phyloP scores from a whole-genome alignment of 305 asterid species.

The Solanum hybrid region DNA sequence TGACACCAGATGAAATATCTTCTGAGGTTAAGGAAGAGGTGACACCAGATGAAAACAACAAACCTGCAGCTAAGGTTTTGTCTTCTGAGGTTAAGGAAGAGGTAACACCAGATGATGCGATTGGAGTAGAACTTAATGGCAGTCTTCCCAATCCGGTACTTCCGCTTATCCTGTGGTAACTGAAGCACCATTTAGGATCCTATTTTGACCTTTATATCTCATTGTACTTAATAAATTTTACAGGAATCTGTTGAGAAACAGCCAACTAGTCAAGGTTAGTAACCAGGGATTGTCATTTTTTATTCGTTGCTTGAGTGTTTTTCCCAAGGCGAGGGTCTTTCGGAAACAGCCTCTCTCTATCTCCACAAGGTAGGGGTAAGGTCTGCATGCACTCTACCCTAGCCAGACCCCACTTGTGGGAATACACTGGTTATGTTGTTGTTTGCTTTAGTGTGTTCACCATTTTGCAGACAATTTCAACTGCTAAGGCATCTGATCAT shows the following conservation, averaged over 20 bases:
- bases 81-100: slow-evolving; percentile 24
- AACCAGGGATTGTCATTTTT: background rate
- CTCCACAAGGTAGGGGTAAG: background rate
- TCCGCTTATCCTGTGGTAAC: background rate
- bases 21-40: slow-evolving; percentile 16
- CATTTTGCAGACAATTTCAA: background rate
- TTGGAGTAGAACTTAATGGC: background rate
- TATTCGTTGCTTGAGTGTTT: background rate
- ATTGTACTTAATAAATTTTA: background rate
- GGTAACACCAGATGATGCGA: background rate
- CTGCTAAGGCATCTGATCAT: slow-evolving; percentile 4
- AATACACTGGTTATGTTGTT: background rate
- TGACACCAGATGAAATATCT: no score
- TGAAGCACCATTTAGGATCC: background rate
- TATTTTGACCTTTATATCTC: background rate
- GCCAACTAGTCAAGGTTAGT: slow-evolving; percentile 36
- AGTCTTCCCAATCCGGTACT: background rate
- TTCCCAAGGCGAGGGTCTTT: background rate
- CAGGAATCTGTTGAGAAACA: slow-evolving; percentile 19
- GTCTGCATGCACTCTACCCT: background rate
- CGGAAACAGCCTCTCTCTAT: background rate
- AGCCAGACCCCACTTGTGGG: background rate
- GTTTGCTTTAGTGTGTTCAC: background rate
- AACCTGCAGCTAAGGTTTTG: slow-evolving; percentile 17
- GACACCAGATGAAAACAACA: slow-evolving; percentile 8